Evolutionary conservation across 2,329 filamentous ascomycete genomes (phyloP).

Genomic region (Botryotinia narcissicola): DNA sequence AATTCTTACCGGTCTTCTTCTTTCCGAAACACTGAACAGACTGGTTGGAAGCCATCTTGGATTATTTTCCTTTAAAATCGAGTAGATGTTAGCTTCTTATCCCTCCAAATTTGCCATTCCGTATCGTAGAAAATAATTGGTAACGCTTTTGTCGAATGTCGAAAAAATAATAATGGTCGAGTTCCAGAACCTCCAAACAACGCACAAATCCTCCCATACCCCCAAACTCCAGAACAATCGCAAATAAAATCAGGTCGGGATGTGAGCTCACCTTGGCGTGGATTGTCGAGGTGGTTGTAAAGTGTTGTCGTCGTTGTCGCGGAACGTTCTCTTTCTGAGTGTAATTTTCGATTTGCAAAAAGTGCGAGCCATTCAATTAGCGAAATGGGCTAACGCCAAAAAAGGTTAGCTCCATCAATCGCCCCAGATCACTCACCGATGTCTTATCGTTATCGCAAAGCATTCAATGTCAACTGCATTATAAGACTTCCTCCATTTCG

Average conservation of each 20-base stretch:
- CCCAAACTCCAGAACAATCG: background rate
- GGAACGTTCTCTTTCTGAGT: conserved; percentile 14
- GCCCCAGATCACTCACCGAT: background rate
- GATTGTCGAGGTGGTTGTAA: conserved; percentile 22
- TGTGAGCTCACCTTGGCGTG: conserved; percentile 20
- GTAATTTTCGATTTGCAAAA: conserved; percentile 21
- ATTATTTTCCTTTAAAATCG: conserved; percentile 18
- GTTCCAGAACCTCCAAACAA: conserved; percentile 5
- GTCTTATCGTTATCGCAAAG: conserved; percentile 17
- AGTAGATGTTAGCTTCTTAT: conserved; percentile 15
- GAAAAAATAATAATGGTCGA: background rate
- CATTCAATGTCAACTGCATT: background rate
- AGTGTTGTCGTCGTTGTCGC: conserved; percentile 24
- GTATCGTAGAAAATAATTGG: background rate
- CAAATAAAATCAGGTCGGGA: conserved; percentile 1
- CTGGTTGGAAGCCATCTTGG: conserved; percentile 59
- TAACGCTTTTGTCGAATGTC: background rate
- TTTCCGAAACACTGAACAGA: conserved; percentile 99
- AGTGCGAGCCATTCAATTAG: conserved; percentile 21
- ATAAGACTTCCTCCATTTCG: background rate
- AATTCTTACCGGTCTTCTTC: conserved; percentile 64
- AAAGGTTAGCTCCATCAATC: background rate
- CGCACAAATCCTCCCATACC: conserved; percentile 7
- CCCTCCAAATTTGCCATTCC: background rate
- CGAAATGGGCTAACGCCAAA: conserved; percentile 14